Evolutionary conservation across 495 filamentous ascomycete species (phyloP).

Genomic region (Terfezia claveryi): DNA sequence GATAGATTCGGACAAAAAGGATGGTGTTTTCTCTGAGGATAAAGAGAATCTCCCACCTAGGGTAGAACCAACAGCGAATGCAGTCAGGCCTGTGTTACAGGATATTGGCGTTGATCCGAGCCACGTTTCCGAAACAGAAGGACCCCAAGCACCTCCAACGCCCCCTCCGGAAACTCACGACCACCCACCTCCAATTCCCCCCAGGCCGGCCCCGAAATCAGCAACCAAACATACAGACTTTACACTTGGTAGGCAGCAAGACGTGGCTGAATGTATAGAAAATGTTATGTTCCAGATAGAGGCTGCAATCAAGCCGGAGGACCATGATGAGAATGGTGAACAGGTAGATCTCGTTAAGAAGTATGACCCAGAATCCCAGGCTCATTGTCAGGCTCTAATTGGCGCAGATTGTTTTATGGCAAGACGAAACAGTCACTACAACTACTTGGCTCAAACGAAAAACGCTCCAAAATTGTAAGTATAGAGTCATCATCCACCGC

Average conservation of each 20-base stretch:
- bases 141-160: neutral
- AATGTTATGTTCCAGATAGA: slow-evolving; percentile 77
- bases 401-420: slow-evolving; percentile 35
- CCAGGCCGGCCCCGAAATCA: slow-evolving; percentile 19
- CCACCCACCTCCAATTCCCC: slow-evolving; percentile 24
- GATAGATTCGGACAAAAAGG: slow-evolving; percentile 10
- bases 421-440: slow-evolving; percentile 24
- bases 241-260: slow-evolving; percentile 51
- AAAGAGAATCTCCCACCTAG: slow-evolving; percentile 5
- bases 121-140: neutral
- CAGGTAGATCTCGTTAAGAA: slow-evolving; percentile 61
- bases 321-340: slow-evolving; percentile 39
- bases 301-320: slow-evolving; percentile 52
- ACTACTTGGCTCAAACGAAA: slow-evolving; percentile 16
- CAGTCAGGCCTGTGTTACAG: neutral
- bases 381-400: neutral
- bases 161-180: slow-evolving; percentile 2
- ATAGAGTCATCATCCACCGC: neutral
- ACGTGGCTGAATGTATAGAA: slow-evolving; percentile 87
- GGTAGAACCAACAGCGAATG: neutral
- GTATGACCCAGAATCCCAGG: slow-evolving; percentile 17
- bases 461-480: slow-evolving; percentile 16
- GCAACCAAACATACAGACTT: slow-evolving; percentile 29
- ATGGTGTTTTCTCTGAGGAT: slow-evolving; percentile 1
- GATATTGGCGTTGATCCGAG: neutral